Evolutionary conservation across 768 basidiomycete genomes (phyloP), one percentile per base, ranked within the genome.

Genomic region (Naganishia antarctica): DNA sequence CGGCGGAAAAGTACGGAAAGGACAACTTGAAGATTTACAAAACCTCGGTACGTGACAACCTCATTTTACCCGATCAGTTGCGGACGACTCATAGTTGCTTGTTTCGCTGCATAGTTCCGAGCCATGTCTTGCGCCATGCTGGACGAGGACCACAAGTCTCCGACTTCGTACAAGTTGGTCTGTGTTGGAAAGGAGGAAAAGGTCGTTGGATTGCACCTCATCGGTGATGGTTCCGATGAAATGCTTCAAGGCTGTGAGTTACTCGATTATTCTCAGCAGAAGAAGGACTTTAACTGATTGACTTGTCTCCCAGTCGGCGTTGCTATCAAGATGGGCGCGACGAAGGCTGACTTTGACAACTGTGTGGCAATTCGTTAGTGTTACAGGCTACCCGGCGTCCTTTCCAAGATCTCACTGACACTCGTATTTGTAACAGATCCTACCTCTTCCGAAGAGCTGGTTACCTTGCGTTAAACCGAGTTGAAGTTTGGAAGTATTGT

Each of bases 191-290:
- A 85, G 15, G 91, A 97, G 71, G 92, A 98, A 78, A 89, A 88
- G 71, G 87, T 99, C 43, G 91, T 98, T n/a, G 96, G 96, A 12
- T 80, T 97, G 47, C 96, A 98, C 79, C 85, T 97, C 68, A 85
- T 98, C 63, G 96, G 96, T 7, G 73, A 82, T 66, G 96, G 96
- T 45, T 89, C 87, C 71, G 96, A 99, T 74, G 96, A 99, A 79
- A 84, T 88, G 70, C 79, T 93, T 79, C 96, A 99, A 82, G 94
- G 94, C 68, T 97, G 96, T 78, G 50, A 74, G 76, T 73, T 8
- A 8, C 41, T 21, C 16, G 16, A 40, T 61, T 46, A 23, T 18
- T 25, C 25, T 41, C 9, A 51, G 23, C 53, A 21, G 26, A 49
- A 1, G 11, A 3, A n/a, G 9, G 3, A 16, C 1, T 34, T 16